phyloP scores from a whole-genome alignment of 1,284 basidiomycete genomes.

The Puccinia coronata region DNA sequence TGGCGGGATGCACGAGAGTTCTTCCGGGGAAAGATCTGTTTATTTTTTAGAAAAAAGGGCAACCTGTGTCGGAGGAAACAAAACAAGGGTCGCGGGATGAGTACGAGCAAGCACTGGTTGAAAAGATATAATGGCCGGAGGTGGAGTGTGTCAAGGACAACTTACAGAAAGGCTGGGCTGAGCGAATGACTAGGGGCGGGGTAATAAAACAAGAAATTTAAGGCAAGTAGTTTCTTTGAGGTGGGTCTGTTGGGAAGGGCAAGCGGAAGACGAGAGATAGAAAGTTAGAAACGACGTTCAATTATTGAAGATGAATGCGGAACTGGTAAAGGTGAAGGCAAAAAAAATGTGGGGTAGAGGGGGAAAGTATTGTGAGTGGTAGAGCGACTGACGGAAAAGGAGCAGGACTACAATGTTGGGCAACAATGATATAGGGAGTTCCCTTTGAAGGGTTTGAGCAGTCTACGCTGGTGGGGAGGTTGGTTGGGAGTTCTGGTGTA shows the following conservation, averaged over 20 bases:
- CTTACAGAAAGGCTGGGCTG: slow-evolving; percentile 8
- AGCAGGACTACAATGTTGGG: neutral
- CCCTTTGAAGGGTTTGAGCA: neutral
- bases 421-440: neutral
- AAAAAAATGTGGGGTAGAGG: neutral
- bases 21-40: no score
- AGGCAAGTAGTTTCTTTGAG: neutral
- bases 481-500: neutral
- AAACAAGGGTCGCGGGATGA: neutral
- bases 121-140: neutral
- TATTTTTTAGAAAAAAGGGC: neutral
- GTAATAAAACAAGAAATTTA: slow-evolving; percentile 22
- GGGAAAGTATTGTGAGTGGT: neutral
- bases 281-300: neutral
- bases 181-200: slow-evolving; percentile 15
- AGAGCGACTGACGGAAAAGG: neutral
- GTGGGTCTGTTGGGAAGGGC: neutral
- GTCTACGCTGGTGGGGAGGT: neutral
- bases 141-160: no score
- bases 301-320: neutral
- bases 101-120: neutral
- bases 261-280: neutral
- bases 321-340: neutral
- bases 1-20: neutral
- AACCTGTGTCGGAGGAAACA: neutral